Percentiles rank a stretch among this genome's conserved stretches.
These are phyloP conservation scores for Blastocystis hominis DNA, from an alignment of 352 stramenopile species.

Conservation along the genomic window DNA sequence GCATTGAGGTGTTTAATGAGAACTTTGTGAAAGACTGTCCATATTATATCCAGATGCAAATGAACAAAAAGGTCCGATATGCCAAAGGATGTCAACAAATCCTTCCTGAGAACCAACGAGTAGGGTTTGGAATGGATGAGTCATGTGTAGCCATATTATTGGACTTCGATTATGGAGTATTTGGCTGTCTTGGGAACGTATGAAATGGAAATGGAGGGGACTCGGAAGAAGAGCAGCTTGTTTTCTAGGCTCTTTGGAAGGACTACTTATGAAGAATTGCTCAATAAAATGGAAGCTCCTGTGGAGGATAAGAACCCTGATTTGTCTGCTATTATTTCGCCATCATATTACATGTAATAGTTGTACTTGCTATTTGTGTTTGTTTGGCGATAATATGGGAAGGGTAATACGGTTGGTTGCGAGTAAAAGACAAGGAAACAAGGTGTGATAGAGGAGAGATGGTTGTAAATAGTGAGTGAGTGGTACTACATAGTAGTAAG, in stretches of 20 bases:
- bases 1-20: background rate
- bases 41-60: background rate
- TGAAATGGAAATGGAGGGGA: constrained; percentile 47
- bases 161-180: constrained; percentile 1
- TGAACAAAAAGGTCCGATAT: background rate
- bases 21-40: background rate
- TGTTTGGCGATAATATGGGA: background rate
- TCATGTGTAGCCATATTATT: constrained; percentile 29
- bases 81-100: background rate
- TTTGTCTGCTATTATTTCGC: constrained; percentile 31
- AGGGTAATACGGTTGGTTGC: too few relatives aligned
- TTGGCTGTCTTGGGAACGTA: constrained; percentile 3
- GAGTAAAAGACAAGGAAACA: background rate
- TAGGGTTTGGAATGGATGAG: background rate
- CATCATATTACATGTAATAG: constrained; percentile 45
- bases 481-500: too few relatives aligned
- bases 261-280: constrained; percentile 14
- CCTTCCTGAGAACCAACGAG: constrained; percentile 23
- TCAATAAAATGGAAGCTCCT: constrained; percentile 19
- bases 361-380: background rate
- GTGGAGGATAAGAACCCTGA: constrained; percentile 30
- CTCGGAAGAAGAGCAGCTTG: background rate
- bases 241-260: constrained; percentile 10
- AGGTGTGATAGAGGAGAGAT: background rate
- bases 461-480: too few relatives aligned